These are phyloP conservation scores for Globisporangium nagaii DNA, from an alignment of 352 stramenopile species.

Conservation along the genomic window DNA sequence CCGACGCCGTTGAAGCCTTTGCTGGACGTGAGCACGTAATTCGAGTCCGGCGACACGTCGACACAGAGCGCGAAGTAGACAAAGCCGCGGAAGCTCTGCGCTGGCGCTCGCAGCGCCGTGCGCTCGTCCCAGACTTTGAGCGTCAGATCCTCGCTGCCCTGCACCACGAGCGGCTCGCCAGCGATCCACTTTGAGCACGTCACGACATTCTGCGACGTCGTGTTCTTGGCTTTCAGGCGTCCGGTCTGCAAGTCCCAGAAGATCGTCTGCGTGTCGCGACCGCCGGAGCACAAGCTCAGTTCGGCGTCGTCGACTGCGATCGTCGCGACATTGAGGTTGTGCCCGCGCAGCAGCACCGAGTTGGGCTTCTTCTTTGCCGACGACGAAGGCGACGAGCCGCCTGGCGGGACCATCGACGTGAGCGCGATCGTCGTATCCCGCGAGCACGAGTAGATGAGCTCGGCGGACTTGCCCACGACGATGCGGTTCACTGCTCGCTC, in stretches of 20 bases:
- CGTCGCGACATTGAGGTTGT: slow-evolving; percentile 69
- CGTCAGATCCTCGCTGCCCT: slow-evolving; percentile 79
- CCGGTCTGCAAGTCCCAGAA: slow-evolving; percentile 68
- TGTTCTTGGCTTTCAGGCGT: slow-evolving; percentile 49
- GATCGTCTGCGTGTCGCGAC: slow-evolving; percentile 76
- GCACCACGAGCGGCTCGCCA: slow-evolving; percentile 44
- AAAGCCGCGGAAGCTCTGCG: slow-evolving; percentile 58
- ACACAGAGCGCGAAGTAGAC: slow-evolving; percentile 79
- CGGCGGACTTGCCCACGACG: slow-evolving; percentile 27
- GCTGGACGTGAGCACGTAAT: slow-evolving; percentile 75
- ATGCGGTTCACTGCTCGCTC: slow-evolving; percentile 56
- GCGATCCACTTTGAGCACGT: slow-evolving; percentile 83
- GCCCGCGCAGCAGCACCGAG: slow-evolving; percentile 27
- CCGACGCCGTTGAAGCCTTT: slow-evolving; percentile 85
- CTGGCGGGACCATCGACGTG: slow-evolving; percentile 14
- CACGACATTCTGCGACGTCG: slow-evolving; percentile 76
- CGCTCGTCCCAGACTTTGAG: slow-evolving; percentile 78
- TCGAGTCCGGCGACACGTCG: slow-evolving; percentile 37
- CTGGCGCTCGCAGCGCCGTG: slow-evolving; percentile 35
- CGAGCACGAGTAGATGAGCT: slow-evolving; percentile 70
- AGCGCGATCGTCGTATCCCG: slow-evolving; percentile 67
- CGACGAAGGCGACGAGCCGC: neutral
- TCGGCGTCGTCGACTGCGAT: slow-evolving; percentile 51
- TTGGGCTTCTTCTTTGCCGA: slow-evolving; percentile 13
- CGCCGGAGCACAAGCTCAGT: slow-evolving; percentile 62